Base-by-base conservation (phyloP, 257 asterid genomes). In the Solanum gracilifrons region DNA sequence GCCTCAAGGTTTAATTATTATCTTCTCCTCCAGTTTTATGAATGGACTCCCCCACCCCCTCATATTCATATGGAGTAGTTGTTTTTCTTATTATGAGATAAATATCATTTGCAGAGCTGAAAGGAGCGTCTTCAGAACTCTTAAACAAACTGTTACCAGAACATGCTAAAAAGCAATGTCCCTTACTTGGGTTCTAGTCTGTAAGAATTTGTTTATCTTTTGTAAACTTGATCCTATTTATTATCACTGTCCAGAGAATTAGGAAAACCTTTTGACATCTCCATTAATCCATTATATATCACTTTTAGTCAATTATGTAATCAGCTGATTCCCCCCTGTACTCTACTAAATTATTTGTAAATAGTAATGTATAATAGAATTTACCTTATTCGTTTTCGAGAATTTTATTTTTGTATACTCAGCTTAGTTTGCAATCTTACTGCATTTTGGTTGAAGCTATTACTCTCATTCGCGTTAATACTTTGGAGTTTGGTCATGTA, bases 81-180 rank as follows among this genome's bases (percentile, higher is more conserved):
- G n/a, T 73, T 13, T 41, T 43, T 82, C 55, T 86, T 88, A 35
- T 75, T 5, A 23, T 62, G 82, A 27, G 15, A 32, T 18, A 60
- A 60, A 27, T 33, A 79, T 74, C 60, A 43, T 85, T 88, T 74
- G 83, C 93, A 95, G 97, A 95, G 95, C 32, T 95, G 85, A 94
- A 95, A 89, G 97, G 95, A 73, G 98, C 94, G 41, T 92, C 96
- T 3, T 18, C 88, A 46, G 96, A 95, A 71, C 93, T 93, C 71
- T 91, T 95, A 25, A 89, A 94, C 85, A 94, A 93, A 86, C 88
- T 95, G 89, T 87, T 94, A 82, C 98, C 97, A 1, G 95, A 94
- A 86, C 95, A 94, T 87, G 98, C 97, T n/a, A 89, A 90, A 91
- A 94, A 92, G 92, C 96, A 94, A 91, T 90, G 91, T 32, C 90